phyloP scores from a whole-genome alignment of 164 flowering plant genomes.

The Vitis rotundifolia region DNA sequence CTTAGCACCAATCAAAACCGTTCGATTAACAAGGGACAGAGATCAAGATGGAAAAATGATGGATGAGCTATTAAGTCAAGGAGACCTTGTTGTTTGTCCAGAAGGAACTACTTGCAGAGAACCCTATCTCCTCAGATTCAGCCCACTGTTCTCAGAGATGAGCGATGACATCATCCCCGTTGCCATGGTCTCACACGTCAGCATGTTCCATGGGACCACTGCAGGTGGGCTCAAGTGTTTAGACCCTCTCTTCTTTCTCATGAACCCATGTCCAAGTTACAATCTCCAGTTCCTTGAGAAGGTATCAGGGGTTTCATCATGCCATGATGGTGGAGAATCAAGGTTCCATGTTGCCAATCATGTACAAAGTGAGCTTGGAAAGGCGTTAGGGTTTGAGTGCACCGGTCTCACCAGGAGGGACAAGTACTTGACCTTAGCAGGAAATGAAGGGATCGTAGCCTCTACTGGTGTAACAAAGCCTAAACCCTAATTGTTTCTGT shows the following conservation, averaged over 20 bases:
- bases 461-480: background rate
- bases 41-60: constrained; percentile 42
- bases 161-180: constrained; percentile 49
- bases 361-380: constrained; percentile 43
- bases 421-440: constrained; percentile 58
- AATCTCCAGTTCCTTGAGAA: constrained; percentile 29
- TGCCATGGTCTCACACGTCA: constrained; percentile 33
- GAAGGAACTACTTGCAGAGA: constrained; percentile 77
- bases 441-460: constrained; percentile 42
- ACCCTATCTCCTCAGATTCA: constrained; percentile 56
- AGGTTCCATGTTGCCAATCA: constrained; percentile 49
- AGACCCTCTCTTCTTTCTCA: constrained; percentile 57
- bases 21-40: constrained; percentile 45
- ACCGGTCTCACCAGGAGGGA: constrained; percentile 62
- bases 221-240: constrained; percentile 52
- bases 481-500: too few species aligned
- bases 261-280: constrained; percentile 49
- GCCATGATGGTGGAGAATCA: constrained; percentile 15
- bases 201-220: constrained; percentile 54
- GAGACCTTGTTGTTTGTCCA: constrained; percentile 60
- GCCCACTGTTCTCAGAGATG: constrained; percentile 59
- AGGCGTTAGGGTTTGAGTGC: constrained; percentile 49
- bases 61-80: constrained; percentile 36
- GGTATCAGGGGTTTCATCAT: constrained; percentile 25
- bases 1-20: constrained; percentile 52